phyloP scores from a whole-genome alignment of 1,139 yeast genomes.

The Scheffersomyces parashehatae region DNA sequence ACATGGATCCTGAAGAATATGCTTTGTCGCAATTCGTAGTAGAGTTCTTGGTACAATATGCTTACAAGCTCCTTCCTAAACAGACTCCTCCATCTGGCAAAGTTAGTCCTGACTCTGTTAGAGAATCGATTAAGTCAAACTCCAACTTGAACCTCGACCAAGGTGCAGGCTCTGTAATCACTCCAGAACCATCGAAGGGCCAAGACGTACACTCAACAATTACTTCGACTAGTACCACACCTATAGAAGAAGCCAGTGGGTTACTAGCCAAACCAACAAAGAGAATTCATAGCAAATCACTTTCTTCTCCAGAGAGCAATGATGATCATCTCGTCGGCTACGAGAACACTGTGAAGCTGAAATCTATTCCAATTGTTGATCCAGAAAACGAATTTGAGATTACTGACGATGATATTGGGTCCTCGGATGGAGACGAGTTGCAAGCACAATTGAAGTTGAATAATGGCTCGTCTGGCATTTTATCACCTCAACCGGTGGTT shows the following conservation, averaged over 20 bases:
- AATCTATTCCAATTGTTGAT: conserved; percentile 24
- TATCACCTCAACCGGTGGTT: too few relatives aligned
- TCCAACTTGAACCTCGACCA: conserved; percentile 2
- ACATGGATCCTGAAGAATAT: conserved; percentile 88
- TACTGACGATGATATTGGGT: conserved; percentile 28
- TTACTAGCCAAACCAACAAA: conserved; percentile 16
- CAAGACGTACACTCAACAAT: conserved; percentile 9
- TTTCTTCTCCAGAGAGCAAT: conserved; percentile 52
- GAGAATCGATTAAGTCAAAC: conserved; percentile 1
- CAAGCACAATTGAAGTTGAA: conserved; percentile 10
- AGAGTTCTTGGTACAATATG: conserved; percentile 85
- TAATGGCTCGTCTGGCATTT: neutral
- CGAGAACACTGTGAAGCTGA: conserved; percentile 20
- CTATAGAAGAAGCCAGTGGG: conserved; percentile 11
- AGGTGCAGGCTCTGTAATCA: neutral
- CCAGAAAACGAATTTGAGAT: conserved; percentile 32
- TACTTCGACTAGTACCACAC: conserved; percentile 20
- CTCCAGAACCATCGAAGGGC: conserved; percentile 1
- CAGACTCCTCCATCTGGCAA: conserved; percentile 14
- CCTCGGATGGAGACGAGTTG: conserved; percentile 15
- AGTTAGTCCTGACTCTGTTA: conserved; percentile 1
- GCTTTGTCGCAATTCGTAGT: conserved; percentile 84
- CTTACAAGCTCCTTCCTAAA: conserved; percentile 69
- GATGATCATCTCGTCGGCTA: conserved; percentile 48
- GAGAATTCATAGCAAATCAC: conserved; percentile 61